Percentiles rank a stretch among this genome's conserved stretches.
phyloP scores from a whole-genome alignment of 192 early-diverging fungal species.

The Phlyctochytrium arcticum region DNA sequence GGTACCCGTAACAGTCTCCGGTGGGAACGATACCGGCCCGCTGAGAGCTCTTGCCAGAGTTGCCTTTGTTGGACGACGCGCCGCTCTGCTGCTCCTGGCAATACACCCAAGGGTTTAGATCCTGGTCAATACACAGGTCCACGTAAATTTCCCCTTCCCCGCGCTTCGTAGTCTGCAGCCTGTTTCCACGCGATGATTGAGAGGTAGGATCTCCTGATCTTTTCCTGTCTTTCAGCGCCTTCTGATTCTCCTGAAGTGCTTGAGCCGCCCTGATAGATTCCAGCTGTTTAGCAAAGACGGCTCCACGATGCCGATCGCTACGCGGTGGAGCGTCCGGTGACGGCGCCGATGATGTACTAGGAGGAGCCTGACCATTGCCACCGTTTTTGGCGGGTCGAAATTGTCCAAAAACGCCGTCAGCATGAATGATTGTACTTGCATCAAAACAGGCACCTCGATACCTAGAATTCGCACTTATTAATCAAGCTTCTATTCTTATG shows the following conservation, averaged over 20 bases:
- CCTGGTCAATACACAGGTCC: conserved; percentile 13
- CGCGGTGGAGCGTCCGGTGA: background rate
- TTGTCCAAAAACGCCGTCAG: conserved; percentile 12
- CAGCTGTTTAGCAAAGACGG: background rate
- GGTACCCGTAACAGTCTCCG: conserved; percentile 17
- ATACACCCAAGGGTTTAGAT: conserved; percentile 2
- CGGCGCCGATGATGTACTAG: too few relatives aligned
- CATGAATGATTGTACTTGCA: conserved; percentile 9
- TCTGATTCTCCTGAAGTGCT: background rate
- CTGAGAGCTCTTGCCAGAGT: too few relatives aligned
- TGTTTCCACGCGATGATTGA: background rate
- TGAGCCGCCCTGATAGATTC: conserved; percentile 12
- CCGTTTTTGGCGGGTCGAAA: background rate
- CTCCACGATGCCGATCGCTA: background rate
- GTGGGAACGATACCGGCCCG: background rate
- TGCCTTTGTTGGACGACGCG: background rate
- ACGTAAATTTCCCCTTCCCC: conserved; percentile 9
- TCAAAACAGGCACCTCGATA: conserved; percentile 1
- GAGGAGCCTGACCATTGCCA: background rate
- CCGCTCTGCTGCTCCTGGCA: too few relatives aligned
- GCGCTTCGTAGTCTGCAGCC: background rate
- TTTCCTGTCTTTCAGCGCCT: background rate
- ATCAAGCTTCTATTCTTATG: background rate
- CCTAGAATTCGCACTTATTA: background rate
- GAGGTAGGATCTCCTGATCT: background rate